Evolutionary conservation across 1,284 basidiomycete species (phyloP).

Genomic region (Moesziomyces aphidis): DNA sequence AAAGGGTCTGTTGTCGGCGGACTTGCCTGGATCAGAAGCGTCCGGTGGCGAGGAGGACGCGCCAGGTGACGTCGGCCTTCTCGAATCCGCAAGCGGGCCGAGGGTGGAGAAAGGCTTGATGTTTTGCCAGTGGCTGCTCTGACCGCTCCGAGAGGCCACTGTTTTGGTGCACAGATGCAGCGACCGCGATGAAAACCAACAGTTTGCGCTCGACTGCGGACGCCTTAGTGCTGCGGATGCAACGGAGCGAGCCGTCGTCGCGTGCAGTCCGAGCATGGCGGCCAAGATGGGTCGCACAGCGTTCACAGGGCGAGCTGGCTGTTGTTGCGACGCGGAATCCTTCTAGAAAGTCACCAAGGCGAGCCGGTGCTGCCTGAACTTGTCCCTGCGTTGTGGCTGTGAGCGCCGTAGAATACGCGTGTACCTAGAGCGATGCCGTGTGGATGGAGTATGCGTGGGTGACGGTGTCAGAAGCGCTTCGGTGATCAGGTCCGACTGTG

Average conservation of each 20-base stretch:
- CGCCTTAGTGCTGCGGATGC: background rate
- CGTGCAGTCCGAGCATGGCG: background rate
- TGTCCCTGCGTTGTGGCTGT: no score
- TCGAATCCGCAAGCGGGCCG: background rate
- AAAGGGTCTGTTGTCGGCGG: conserved; percentile 36
- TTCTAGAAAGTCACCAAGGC: no score
- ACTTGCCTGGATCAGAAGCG: conserved; percentile 1
- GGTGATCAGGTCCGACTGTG: no score
- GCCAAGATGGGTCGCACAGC: background rate
- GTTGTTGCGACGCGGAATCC: no score
- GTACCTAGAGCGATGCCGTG: no score
- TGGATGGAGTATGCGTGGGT: no score
- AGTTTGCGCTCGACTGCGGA: background rate
- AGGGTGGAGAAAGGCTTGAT: background rate
- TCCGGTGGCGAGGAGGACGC: background rate
- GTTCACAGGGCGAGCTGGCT: no score
- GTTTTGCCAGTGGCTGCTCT: background rate
- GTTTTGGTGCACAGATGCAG: background rate
- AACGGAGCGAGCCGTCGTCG: background rate
- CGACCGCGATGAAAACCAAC: background rate
- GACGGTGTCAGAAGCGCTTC: no score
- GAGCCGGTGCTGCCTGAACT: no score
- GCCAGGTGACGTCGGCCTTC: conserved; percentile 7
- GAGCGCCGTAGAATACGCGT: no score
- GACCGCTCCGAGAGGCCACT: background rate